Percentiles rank a stretch among this genome's conserved stretches.
phyloP scores from a whole-genome alignment of 352 stramenopile genomes.

The Phytophthora hybrid region DNA sequence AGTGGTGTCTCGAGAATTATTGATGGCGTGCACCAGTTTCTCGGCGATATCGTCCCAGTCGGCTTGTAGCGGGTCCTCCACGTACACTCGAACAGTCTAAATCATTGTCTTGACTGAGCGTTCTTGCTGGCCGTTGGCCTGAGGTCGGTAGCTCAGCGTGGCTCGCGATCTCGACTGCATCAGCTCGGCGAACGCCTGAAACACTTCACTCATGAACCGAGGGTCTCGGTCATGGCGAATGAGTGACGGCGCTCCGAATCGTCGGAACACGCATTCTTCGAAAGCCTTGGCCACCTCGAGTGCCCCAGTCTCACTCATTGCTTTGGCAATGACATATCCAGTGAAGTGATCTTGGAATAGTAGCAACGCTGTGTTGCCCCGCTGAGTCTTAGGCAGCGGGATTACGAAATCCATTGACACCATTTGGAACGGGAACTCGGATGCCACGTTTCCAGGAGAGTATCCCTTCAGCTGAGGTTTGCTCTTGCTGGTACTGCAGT shows the following conservation, averaged over 20 bases:
- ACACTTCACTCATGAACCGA: too few species aligned
- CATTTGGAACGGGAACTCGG: too few species aligned
- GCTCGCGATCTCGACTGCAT: too few species aligned
- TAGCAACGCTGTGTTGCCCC: slow-evolving; percentile 4
- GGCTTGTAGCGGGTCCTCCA: not conserved
- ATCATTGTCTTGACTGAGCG: too few species aligned
- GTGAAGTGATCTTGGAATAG: slow-evolving; percentile 9
- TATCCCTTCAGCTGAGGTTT: slow-evolving; percentile 1
- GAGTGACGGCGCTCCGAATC: not conserved
- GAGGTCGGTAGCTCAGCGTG: too few species aligned
- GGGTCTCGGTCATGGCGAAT: not conserved
- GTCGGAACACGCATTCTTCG: not conserved
- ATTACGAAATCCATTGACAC: too few species aligned
- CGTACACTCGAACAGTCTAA: not conserved
- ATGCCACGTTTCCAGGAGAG: slow-evolving; percentile 2
- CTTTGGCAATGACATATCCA: not conserved
- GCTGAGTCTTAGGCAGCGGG: not conserved
- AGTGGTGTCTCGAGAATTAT: too few species aligned
- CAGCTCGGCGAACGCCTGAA: too few species aligned
- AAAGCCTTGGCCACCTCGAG: not conserved
- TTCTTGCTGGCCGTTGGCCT: too few species aligned
- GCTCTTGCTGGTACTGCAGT: slow-evolving; percentile 16
- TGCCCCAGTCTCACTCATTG: not conserved
- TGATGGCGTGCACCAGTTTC: not conserved
- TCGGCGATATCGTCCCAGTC: not conserved